Evolutionary conservation across 805 yeast genomes (phyloP).

Genomic region (Diddensiella santjacobensis): DNA sequence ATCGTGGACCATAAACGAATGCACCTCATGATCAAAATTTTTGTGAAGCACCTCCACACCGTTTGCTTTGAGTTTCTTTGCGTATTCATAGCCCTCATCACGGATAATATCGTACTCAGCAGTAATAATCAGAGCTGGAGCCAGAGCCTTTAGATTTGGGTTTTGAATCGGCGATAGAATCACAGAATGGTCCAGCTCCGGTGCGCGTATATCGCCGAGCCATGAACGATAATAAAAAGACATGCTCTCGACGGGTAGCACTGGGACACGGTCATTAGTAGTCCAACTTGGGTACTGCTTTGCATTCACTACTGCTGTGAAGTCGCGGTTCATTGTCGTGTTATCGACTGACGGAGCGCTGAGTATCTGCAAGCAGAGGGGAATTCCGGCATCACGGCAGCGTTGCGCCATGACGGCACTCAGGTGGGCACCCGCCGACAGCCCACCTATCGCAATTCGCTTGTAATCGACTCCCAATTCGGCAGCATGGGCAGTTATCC

Average conservation of each 20-base stretch:
- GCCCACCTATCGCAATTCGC: constrained; percentile 42
- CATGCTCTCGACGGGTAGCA: constrained; percentile 9
- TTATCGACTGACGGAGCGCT: constrained; percentile 7
- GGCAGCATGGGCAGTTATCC: constrained; percentile 9
- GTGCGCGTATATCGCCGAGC: constrained; percentile 4
- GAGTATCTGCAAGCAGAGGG: constrained; percentile 6
- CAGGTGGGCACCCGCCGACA: constrained; percentile 42
- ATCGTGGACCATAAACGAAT: constrained; percentile 8
- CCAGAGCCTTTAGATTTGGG: constrained; percentile 6
- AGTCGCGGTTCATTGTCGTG: constrained; percentile 1
- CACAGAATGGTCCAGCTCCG: constrained; percentile 4
- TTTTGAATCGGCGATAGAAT: constrained; percentile 6
- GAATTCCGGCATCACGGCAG: constrained; percentile 8
- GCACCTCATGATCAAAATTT: constrained; percentile 10
- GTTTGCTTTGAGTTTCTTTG: constrained; percentile 5
- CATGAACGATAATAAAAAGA: constrained; percentile 3
- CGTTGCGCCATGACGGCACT: constrained; percentile 30
- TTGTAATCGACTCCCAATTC: constrained; percentile 11
- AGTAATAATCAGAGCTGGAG: constrained; percentile 10
- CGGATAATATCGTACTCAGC: constrained; percentile 9
- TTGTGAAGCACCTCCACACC: constrained; percentile 5
- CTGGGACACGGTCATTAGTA: constrained; percentile 1
- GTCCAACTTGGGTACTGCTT: constrained; percentile 11
- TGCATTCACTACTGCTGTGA: not conserved
- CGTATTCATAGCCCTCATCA: constrained; percentile 9